Evolutionary conservation across 768 basidiomycete genomes (phyloP), one percentile per base, ranked within the genome.

Genomic region (Trametes cubensis): DNA sequence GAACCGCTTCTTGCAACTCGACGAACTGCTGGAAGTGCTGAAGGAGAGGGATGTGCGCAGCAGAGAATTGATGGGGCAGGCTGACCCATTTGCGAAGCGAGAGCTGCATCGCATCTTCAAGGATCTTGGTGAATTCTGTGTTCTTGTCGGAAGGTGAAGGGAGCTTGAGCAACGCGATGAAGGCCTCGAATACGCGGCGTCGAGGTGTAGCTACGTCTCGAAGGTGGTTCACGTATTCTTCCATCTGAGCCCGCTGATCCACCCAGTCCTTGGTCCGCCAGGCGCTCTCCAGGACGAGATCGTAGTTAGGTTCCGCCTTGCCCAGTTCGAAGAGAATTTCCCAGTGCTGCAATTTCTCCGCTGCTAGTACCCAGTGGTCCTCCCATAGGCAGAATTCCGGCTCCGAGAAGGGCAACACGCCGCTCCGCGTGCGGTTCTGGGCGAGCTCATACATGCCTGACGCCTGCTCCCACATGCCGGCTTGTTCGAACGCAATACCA

Each of bases 1-100:
- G 90, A 46, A 92, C 89, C 17, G 97, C 94, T 76, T 99, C 97
- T 70, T 94, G 91, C 5, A 99, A 82, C 75, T 99, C 97, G 42
- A 99, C 95, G 67, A 97, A 97, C 73, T 98, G 97, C 74, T 99
- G 97, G 80, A 98, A 99, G 73, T 97, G 92, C 72, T 98, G 95
- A 30, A 99, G 80, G 28, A 99, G 79, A 4, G 97, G 95, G 14
- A 98, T 83, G 73, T 99, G 97, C 2, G 94, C 94, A n/a, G 86
- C 81, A 1, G 94, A 94, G 48, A 98, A 81, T 50, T 93, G 85
- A 14, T 85, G 79, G 4, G 97, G 97, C 4, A 99, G 79, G 54
- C 87, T 87, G 57, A 90, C 85, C 97, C 97, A 99, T 81, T 98
- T 99, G 23, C 95, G 87, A 15, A 99, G 83, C 4, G 96, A 89